Percentiles rank a stretch among this genome's conserved stretches.
These are phyloP conservation scores for Abortiporus biennis DNA, from an alignment of 1,284 basidiomycete genomes.

Conservation along the genomic window DNA sequence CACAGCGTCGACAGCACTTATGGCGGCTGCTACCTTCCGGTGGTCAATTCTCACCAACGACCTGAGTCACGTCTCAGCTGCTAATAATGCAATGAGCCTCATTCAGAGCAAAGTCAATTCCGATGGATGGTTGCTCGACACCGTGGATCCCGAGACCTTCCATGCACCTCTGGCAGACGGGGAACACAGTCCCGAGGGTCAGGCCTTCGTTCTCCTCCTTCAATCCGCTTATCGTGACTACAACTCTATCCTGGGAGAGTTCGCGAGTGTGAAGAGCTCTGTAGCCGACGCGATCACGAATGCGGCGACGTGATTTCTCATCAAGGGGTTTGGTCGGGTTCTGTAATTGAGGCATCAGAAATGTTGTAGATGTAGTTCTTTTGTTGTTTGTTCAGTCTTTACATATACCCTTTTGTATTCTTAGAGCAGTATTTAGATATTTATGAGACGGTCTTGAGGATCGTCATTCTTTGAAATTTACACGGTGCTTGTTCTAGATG, in stretches of 20 bases:
- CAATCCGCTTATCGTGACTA: constrained; percentile 56
- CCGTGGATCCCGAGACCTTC: constrained; percentile 61
- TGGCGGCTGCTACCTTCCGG: constrained; percentile 44
- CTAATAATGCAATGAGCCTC: constrained; percentile 33
- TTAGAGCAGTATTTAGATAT: too few relatives aligned
- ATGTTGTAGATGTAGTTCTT: too few relatives aligned
- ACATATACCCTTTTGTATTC: too few relatives aligned
- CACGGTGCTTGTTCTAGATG: too few relatives aligned
- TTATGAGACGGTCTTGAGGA: too few relatives aligned
- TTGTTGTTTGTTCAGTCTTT: too few relatives aligned
- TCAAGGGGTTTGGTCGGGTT: too few relatives aligned
- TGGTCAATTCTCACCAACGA: constrained; percentile 27
- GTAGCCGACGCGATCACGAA: too few relatives aligned
- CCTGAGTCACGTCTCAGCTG: constrained; percentile 30
- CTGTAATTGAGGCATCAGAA: too few relatives aligned
- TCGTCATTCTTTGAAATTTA: too few relatives aligned
- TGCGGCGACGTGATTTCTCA: too few relatives aligned
- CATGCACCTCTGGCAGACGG: constrained; percentile 33
- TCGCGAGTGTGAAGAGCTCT: too few relatives aligned
- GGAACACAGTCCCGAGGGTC: constrained; percentile 46
- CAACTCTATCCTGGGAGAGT: background rate
- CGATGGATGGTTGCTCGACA: constrained; percentile 50
- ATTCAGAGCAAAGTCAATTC: constrained; percentile 32
- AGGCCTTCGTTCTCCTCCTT: constrained; percentile 64
- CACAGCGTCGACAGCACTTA: constrained; percentile 42